Evolutionary conservation across 257 asterid genomes (phyloP).

Genomic region (Hygrophila difformis): DNA sequence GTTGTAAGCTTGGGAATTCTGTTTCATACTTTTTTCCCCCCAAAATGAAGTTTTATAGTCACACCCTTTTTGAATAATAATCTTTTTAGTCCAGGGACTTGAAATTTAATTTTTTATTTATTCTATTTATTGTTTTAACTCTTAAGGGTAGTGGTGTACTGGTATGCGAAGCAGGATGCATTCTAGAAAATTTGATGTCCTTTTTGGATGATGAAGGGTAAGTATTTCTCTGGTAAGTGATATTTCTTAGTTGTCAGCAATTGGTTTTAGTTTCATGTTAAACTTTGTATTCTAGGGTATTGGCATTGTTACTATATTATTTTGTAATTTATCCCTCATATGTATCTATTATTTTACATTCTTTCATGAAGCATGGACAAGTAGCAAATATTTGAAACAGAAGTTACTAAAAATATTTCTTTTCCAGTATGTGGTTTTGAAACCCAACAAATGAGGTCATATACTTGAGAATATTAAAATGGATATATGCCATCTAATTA

Average conservation of each 20-base stretch:
- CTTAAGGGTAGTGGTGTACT: slow-evolving; percentile 75
- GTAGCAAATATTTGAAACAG: slow-evolving; percentile 1
- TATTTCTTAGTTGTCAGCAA: slow-evolving; percentile 2
- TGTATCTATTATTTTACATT: neutral
- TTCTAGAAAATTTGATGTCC: slow-evolving; percentile 84
- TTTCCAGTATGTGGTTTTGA: slow-evolving; percentile 10
- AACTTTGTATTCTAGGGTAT: neutral
- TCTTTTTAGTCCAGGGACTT: too few species aligned
- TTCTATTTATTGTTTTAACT: slow-evolving; percentile 19
- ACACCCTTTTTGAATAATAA: too few species aligned
- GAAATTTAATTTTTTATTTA: too few species aligned
- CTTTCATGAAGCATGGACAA: slow-evolving; percentile 4
- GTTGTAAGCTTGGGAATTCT: too few species aligned
- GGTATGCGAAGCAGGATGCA: slow-evolving; percentile 99
- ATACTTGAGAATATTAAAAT: too few species aligned
- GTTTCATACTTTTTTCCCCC: too few species aligned
- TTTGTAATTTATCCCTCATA: slow-evolving; percentile 8
- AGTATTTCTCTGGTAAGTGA: slow-evolving; percentile 10
- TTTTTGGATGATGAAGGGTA: slow-evolving; percentile 90
- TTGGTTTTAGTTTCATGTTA: neutral
- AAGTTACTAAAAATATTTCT: neutral
- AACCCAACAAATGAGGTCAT: too few species aligned
- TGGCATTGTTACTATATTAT: neutral
- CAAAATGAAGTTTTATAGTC: too few species aligned
- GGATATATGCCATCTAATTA: too few species aligned